Evolutionary conservation across 306 rosid species (phyloP).

Genomic region (Delonix regia): DNA sequence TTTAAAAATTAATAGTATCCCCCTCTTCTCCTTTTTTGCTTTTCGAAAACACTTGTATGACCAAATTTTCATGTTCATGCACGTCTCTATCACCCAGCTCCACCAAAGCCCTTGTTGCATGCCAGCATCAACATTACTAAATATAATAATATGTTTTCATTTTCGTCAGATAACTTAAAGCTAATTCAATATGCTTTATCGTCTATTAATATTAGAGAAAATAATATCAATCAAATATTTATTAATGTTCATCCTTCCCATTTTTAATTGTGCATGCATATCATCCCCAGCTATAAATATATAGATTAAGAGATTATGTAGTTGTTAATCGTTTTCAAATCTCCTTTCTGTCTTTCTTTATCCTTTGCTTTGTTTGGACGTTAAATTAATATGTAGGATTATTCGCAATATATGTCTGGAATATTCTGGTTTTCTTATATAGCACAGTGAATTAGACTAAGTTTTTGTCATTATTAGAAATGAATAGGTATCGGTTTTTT

Average conservation of each 20-base stretch:
- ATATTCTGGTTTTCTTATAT: not conserved
- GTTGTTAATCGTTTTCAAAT: constrained; percentile 14
- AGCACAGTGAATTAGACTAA: constrained; percentile 6
- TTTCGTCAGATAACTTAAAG: constrained; percentile 30
- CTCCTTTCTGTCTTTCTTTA: constrained; percentile 19
- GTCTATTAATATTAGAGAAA: constrained; percentile 4
- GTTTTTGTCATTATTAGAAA: constrained; percentile 40
- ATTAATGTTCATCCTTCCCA: not conserved
- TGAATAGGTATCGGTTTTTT: not conserved
- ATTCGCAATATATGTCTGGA: not conserved
- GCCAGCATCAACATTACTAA: constrained; percentile 51
- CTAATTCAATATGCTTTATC: constrained; percentile 20
- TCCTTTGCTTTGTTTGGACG: not conserved
- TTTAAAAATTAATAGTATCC: not conserved
- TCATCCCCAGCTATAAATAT: constrained; percentile 36
- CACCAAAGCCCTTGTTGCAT: constrained; percentile 53
- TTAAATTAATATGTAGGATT: not conserved
- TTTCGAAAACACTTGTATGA: constrained; percentile 31
- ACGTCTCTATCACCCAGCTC: constrained; percentile 83
- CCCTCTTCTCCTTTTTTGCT: constrained; percentile 17
- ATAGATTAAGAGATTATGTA: not conserved
- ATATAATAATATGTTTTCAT: constrained; percentile 50
- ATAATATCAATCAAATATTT: constrained; percentile 17
- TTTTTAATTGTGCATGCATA: constrained; percentile 53
- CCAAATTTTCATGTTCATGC: constrained; percentile 56